Conservation (phyloP, 805 yeast genomes). For the Nakazawaea siamensis region DNA sequence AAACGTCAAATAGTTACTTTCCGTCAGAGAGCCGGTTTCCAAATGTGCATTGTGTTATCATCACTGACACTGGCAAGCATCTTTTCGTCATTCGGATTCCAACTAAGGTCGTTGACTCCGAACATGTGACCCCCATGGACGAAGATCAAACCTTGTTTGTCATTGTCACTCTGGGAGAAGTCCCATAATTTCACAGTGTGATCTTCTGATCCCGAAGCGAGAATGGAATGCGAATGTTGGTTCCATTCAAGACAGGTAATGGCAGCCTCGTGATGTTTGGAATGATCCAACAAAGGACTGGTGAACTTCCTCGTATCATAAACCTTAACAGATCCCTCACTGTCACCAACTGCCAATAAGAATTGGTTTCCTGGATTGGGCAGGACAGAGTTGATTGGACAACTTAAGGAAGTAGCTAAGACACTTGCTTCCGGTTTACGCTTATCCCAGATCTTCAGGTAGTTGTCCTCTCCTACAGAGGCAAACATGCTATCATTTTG, state of each 20-base stretch:
- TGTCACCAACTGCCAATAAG: constrained; percentile 62
- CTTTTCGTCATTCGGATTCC: constrained; percentile 72
- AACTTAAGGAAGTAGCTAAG: background rate
- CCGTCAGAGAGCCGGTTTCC: constrained; percentile 48
- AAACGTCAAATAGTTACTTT: background rate
- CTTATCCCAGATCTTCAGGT: constrained; percentile 43
- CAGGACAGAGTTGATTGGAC: constrained; percentile 45
- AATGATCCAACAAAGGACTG: constrained; percentile 18
- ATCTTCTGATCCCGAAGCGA: constrained; percentile 66
- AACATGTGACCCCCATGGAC: constrained; percentile 81
- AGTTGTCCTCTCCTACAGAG: constrained; percentile 59
- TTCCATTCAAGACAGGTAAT: constrained; percentile 73
- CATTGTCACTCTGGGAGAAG: constrained; percentile 19
- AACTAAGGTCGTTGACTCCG: constrained; percentile 77
- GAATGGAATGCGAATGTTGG: constrained; percentile 38
- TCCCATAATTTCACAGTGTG: constrained; percentile 59
- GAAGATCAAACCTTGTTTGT: constrained; percentile 34
- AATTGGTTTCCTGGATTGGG: constrained; percentile 50
- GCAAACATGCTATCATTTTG: constrained; percentile 54
- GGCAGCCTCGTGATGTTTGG: constrained; percentile 36
- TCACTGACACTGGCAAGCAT: constrained; percentile 71
- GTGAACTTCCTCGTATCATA: constrained; percentile 57
- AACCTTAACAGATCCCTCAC: constrained; percentile 42
- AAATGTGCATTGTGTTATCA: constrained; percentile 81
- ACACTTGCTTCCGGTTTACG: constrained; percentile 22